Evolutionary conservation across 2,329 filamentous ascomycete species (phyloP).

Genomic region (Fusarium lyarnte): DNA sequence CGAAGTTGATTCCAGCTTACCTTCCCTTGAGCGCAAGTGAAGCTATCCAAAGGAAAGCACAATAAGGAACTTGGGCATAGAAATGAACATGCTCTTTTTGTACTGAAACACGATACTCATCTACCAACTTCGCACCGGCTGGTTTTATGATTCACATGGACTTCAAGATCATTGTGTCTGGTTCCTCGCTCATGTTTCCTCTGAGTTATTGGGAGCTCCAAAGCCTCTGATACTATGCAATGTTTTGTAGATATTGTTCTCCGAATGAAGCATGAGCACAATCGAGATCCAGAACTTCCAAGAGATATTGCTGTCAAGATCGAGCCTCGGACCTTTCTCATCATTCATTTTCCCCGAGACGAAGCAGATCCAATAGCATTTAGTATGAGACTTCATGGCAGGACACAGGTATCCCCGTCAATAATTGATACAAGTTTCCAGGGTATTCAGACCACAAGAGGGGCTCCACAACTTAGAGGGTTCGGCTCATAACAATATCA

Average conservation of each 20-base stretch:
- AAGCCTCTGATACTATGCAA: not conserved
- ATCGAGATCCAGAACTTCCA: not conserved
- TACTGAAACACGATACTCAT: not conserved
- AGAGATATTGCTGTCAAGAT: not conserved
- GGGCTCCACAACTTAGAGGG: not conserved
- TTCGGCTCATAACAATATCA: not conserved
- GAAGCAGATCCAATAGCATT: too few species aligned
- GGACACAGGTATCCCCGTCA: not conserved
- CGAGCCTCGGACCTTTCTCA: not conserved
- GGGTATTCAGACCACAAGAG: not conserved
- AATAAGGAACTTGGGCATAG: not conserved
- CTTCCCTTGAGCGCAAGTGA: not conserved
- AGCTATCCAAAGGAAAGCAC: not conserved
- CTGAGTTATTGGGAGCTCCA: not conserved
- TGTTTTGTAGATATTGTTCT: not conserved
- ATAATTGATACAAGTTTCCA: not conserved
- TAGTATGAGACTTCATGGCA: not conserved
- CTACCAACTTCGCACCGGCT: not conserved
- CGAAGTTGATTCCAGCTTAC: not conserved
- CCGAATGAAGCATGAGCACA: not conserved
- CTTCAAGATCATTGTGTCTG: not conserved
- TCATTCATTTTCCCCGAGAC: too few species aligned
- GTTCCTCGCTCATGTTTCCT: not conserved
- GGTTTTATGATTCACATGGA: not conserved
- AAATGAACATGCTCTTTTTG: not conserved